A percentile compares a stretch with the other conserved stretches of the same genome.
These are phyloP conservation scores for Telopea speciosissima DNA, from an alignment of 177 flowering plant species.

Conservation along the genomic window DNA sequence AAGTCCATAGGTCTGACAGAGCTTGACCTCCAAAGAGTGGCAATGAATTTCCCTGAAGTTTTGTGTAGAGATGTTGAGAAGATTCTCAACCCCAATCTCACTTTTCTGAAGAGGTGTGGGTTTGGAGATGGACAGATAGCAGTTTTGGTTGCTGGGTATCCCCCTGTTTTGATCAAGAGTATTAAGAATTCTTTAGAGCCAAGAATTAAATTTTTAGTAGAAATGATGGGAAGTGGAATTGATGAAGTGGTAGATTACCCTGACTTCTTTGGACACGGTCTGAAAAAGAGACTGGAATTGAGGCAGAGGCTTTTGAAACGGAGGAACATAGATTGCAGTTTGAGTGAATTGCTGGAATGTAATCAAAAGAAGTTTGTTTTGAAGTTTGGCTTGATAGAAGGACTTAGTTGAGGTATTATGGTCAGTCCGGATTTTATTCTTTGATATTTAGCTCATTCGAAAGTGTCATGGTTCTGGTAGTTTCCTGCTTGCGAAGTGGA, in stretches of 20 bases:
- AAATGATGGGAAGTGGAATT: conserved; percentile 72
- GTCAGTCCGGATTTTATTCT: not conserved
- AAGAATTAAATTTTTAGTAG: conserved; percentile 65
- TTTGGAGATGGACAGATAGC: too few relatives aligned
- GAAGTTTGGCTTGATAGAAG: conserved; percentile 51
- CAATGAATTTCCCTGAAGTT: conserved; percentile 61
- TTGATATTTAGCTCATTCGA: too few relatives aligned
- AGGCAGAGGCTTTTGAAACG: conserved; percentile 66
- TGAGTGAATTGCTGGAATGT: conserved; percentile 88
- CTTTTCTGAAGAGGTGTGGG: conserved; percentile 42
- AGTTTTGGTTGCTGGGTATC: conserved; percentile 66
- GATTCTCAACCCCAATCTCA: conserved; percentile 56
- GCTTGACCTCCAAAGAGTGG: conserved; percentile 55
- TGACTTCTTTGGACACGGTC: conserved; percentile 74
- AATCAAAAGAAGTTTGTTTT: too few relatives aligned
- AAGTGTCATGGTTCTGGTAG: too few relatives aligned
- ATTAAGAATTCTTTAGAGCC: conserved; percentile 79
- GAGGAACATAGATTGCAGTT: conserved; percentile 52
- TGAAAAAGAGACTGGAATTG: conserved; percentile 67
- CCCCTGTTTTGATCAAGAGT: conserved; percentile 85
- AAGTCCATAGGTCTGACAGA: conserved; percentile 58
- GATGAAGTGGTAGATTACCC: conserved; percentile 75
- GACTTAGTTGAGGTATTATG: conserved; percentile 21
- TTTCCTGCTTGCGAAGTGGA: too few relatives aligned
- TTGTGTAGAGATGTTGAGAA: conserved; percentile 82